These are phyloP conservation scores for Malassezia globosa DNA, from an alignment of 1,284 basidiomycete genomes.

Conservation along the genomic window DNA sequence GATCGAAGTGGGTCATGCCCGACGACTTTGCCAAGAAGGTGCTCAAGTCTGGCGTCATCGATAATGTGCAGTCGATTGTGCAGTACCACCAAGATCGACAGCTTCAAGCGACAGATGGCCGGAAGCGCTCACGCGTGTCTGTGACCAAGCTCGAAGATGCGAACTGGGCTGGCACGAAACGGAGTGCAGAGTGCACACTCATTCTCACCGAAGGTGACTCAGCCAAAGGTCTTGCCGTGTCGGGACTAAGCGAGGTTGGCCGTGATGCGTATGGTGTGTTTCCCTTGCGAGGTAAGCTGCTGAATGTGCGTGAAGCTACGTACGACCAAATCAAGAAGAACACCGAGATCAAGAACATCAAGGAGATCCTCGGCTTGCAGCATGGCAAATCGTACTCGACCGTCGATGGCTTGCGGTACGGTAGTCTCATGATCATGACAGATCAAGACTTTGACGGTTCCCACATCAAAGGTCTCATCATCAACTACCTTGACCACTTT, in stretches of 20 bases:
- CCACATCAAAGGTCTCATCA: constrained; percentile 96
- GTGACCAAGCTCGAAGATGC: constrained; percentile 90
- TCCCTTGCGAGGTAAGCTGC: constrained; percentile 86
- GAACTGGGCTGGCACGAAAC: constrained; percentile 83
- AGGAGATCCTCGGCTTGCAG: constrained; percentile 92
- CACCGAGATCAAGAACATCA: constrained; percentile 90
- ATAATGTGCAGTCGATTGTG: constrained; percentile 86
- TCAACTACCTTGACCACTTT: constrained; percentile 96
- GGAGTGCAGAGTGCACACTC: constrained; percentile 72
- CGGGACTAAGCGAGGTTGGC: constrained; percentile 85
- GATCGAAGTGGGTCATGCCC: constrained; percentile 71
- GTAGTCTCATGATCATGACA: constrained; percentile 97
- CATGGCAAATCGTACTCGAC: constrained; percentile 79
- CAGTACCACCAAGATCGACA: constrained; percentile 92
- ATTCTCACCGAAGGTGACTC: constrained; percentile 99
- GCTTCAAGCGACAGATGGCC: constrained; percentile 92
- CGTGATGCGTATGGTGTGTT: constrained; percentile 96
- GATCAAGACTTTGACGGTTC: constrained; percentile 99
- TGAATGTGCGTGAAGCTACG: constrained; percentile 93
- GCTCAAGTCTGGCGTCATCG: constrained; percentile 77
- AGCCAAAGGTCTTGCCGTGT: constrained; percentile 89
- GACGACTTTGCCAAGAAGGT: constrained; percentile 97
- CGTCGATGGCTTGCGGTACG: constrained; percentile 70
- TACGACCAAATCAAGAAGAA: constrained; percentile 98
- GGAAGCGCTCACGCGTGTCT: constrained; percentile 64